Conservation (phyloP, 108 stramenopile species). For the Heterococcus sp. region DNA sequence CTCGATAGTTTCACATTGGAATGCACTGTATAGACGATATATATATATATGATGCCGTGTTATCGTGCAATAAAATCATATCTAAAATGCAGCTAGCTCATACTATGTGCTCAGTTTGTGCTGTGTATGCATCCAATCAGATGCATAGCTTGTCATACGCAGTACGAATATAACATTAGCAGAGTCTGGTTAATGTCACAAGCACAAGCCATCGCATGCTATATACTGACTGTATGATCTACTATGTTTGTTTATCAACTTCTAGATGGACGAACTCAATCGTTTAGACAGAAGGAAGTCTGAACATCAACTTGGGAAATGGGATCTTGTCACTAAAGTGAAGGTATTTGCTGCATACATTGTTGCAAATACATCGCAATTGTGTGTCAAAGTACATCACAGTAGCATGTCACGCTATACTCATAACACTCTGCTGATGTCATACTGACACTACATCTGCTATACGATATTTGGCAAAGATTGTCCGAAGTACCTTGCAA, state of each 20-base stretch:
- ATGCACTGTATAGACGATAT: neutral
- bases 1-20: too few species aligned
- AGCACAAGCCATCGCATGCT: too few species aligned
- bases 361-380: slow-evolving; percentile 12
- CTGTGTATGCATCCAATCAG: neutral
- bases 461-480: neutral
- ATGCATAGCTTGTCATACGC: neutral
- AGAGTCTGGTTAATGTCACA: too few species aligned
- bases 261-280: neutral
- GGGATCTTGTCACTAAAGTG: slow-evolving; percentile 6
- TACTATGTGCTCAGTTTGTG: neutral
- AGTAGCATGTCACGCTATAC: neutral
- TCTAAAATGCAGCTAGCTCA: neutral
- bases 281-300: neutral
- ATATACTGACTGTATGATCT: neutral
- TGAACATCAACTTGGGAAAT: neutral
- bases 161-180: neutral
- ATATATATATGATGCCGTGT: neutral
- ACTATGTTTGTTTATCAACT: neutral
- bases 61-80: neutral
- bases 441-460: neutral
- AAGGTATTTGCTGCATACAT: slow-evolving; percentile 5
- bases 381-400: neutral
- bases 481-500: too few species aligned
- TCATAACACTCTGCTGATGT: slow-evolving; percentile 1